Base-by-base conservation (phyloP, 345 rosid genomes). In the Melaleuca quinquenervia region DNA sequence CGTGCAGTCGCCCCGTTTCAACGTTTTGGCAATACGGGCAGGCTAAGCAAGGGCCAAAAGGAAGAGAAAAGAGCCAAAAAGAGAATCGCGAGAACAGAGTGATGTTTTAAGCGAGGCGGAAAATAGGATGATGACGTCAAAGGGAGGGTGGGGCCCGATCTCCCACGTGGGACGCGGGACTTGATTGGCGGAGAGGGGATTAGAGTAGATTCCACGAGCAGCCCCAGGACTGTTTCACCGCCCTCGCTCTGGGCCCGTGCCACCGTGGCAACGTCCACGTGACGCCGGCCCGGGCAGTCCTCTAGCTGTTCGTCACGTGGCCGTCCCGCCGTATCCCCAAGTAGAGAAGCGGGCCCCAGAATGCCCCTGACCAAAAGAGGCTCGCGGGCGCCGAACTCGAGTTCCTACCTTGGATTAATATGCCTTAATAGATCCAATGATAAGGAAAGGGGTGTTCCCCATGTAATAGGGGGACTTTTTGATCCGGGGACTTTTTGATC, bases 141-240 rank as follows among this genome's bases (percentile, higher is more conserved):
- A 10, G 26, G 52, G 20, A 11, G 48, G 76, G 87, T 85, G 90
- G 96, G 94, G 87, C 87, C 94, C 87, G 64, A 11, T 3, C 15
- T 2, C 89, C 90, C 99, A 94, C 95, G 95, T 92, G 97, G 94
- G 93, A 45, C 84, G 80, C 60, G 52, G 85, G n/a, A 8, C 89
- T 83, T 86, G 94, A 94, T 95, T 94, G 97, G 98, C 50, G 88
- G 93, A 85, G 90, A 91, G 89, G 86, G 89, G 98, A 95, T 95
- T 91, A 90, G 94, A 86, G 86, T 84, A 88, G 95, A 94, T 94
- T 90, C 14, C 54, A 0, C 2, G 36, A 70, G 48, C 48, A 70
- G 36, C 48, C 24, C 21, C 41, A 24, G 3, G 18, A 3, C 45
- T 32, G 48, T 36, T 0, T 53, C 6, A 48, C 1, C n/a, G n/a